phyloP scores from a whole-genome alignment of 2,329 filamentous ascomycete genomes.

The Teratosphaeria gauchensis region DNA sequence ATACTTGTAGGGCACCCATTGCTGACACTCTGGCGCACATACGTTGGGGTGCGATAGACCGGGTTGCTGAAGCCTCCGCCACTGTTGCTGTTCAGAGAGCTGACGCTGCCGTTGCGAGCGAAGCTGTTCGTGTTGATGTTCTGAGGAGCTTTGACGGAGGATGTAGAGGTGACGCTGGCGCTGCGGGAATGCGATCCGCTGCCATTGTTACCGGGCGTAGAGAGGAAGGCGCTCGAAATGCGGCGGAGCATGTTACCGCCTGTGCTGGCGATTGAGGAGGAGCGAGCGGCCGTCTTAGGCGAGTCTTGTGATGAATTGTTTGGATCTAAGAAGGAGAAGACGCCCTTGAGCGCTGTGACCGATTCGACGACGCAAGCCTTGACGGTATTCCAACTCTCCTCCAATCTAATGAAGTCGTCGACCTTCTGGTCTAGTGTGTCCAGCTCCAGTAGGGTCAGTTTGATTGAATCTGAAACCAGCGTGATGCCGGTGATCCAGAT shows the following conservation, averaged over 20 bases:
- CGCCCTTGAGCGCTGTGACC: constrained; percentile 34
- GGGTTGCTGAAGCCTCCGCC: constrained; percentile 5
- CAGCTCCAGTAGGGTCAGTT: constrained; percentile 33
- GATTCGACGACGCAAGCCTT: constrained; percentile 32
- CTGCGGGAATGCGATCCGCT: constrained; percentile 6
- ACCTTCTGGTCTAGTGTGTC: constrained; percentile 30
- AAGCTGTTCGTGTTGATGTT: constrained; percentile 6
- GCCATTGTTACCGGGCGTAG: neutral
- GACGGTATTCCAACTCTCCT: constrained; percentile 35
- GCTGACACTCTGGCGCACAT: constrained; percentile 27
- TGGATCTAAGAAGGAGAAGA: constrained; percentile 36
- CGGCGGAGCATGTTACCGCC: constrained; percentile 22
- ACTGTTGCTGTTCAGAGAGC: constrained; percentile 3
- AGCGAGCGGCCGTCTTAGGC: constrained; percentile 9
- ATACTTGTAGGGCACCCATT: constrained; percentile 32
- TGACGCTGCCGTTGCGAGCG: constrained; percentile 7
- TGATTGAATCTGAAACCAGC: constrained; percentile 36
- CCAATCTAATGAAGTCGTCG: constrained; percentile 37
- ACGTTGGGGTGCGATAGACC: constrained; percentile 24
- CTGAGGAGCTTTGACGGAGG: neutral
- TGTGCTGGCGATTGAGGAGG: constrained; percentile 18
- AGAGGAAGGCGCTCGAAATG: constrained; percentile 24
- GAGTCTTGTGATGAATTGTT: constrained; percentile 6
- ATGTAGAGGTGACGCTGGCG: constrained; percentile 15
- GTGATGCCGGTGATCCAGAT: constrained; percentile 37